Evolutionary conservation across 208 protist genomes (phyloP).

Genomic region (Acanthamoeba sp.): DNA sequence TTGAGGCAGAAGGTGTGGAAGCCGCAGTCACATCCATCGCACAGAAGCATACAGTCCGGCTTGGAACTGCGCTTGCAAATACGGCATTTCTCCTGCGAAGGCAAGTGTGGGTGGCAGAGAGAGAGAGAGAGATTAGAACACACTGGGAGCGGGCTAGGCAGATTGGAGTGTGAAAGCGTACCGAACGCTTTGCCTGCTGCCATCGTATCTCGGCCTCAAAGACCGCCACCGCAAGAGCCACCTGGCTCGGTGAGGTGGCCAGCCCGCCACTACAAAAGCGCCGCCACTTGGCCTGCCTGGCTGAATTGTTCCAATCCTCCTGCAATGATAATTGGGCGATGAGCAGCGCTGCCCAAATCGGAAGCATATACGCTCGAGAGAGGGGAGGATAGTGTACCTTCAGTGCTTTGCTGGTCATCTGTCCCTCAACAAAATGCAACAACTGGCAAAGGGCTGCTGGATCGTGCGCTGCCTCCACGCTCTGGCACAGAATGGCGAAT

Average conservation of each 20-base stretch:
- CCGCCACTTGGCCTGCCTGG: not conserved
- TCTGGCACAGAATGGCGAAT: too few species aligned
- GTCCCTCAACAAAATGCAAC: not conserved
- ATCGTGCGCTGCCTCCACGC: not conserved
- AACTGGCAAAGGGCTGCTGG: not conserved
- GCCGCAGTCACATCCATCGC: slow-evolving; percentile 67
- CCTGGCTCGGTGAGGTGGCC: not conserved
- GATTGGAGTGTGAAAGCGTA: too few species aligned
- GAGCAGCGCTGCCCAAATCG: too few species aligned
- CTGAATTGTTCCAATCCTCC: not conserved
- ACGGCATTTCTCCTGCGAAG: slow-evolving; percentile 91
- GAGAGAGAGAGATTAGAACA: too few species aligned
- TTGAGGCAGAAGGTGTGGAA: slow-evolving; percentile 77
- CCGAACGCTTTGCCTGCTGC: not conserved
- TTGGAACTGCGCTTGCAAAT: slow-evolving; percentile 91
- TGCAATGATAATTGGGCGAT: too few species aligned
- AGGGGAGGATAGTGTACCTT: not conserved
- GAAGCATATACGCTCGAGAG: too few species aligned
- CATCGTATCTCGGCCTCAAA: not conserved
- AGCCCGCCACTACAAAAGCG: not conserved
- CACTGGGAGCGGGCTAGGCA: too few species aligned
- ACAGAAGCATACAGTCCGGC: not conserved
- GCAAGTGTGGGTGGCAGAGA: too few species aligned
- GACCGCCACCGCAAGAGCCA: not conserved
- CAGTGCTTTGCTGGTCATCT: not conserved